phyloP scores from a whole-genome alignment of 352 stramenopile species.

The Pythium coloratum region DNA sequence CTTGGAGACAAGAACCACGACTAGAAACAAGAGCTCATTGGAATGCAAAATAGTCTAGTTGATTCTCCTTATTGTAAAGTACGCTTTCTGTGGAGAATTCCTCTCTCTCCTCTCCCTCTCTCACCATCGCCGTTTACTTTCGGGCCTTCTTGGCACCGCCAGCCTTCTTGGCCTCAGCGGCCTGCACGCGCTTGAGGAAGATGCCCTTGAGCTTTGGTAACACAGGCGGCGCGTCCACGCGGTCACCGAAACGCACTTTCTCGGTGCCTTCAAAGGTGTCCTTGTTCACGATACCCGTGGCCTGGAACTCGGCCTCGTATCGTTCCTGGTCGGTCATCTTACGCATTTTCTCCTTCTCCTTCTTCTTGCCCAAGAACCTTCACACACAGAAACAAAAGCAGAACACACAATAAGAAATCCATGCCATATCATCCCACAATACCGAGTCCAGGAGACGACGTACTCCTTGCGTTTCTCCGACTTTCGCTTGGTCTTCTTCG shows the following conservation, averaged over 20 bases:
- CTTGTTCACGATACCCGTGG: slow-evolving; percentile 61
- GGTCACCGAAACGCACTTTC: slow-evolving; percentile 70
- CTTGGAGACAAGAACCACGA: slow-evolving; percentile 42
- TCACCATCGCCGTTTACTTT: slow-evolving; percentile 6
- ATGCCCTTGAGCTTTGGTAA: slow-evolving; percentile 81
- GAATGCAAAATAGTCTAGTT: not conserved
- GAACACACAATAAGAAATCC: slow-evolving; percentile 7
- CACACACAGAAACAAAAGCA: not conserved
- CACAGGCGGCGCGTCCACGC: slow-evolving; percentile 78
- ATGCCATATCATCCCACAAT: not conserved
- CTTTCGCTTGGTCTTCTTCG: slow-evolving; percentile 70
- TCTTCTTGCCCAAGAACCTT: slow-evolving; percentile 74
- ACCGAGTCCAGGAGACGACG: slow-evolving; percentile 10
- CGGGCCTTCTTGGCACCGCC: slow-evolving; percentile 10
- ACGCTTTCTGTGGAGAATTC: not conserved
- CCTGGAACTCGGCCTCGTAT: slow-evolving; percentile 78
- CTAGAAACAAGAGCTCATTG: slow-evolving; percentile 19
- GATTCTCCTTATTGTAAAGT: not conserved
- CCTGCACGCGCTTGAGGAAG: slow-evolving; percentile 75
- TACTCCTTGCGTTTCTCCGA: slow-evolving; percentile 75
- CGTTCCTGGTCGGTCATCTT: slow-evolving; percentile 84
- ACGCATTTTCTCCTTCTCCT: slow-evolving; percentile 66
- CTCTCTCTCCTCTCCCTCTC: not conserved
- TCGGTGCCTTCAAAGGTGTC: slow-evolving; percentile 71
- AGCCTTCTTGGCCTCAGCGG: slow-evolving; percentile 31